Base-by-base conservation (phyloP, 805 yeast genomes). In the Metschnikowia sp. region DNA sequence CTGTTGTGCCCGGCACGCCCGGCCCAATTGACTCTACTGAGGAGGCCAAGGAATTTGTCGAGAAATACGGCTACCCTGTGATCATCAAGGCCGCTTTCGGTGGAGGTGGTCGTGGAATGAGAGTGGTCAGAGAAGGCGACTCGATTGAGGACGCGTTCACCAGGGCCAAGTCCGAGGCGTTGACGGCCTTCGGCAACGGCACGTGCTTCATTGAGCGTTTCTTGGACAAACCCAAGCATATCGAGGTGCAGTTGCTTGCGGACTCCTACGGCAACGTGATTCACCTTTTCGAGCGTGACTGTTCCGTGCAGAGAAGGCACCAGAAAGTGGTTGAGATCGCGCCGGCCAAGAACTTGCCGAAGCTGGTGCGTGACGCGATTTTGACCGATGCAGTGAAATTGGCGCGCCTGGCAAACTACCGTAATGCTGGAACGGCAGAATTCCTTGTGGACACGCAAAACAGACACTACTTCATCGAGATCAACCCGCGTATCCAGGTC, bases 61-160 rank as follows among this genome's bases (percentile, higher is more conserved):
- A 72, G 39, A 63, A 89, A 70, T 79, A 92, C 68, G 99, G 99
- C 31, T 91, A 68, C 72, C 99, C 99, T 8, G 98, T 94, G 41
- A 92, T 92, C 70, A 90, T 92, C 72, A 92, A 92, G 73, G 99
- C 99, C 40, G 99, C 99, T 34, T 94, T 87, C 64, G 99, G 99
- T 68, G 99, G 99, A 74, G 99, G 99, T 78, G 99, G 99, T 65
- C 84, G 98, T 74, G 99, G 99, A 80, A 94, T 92, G 98, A 84
- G 99, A 75, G 99, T 92, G 43, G 99, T 92, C 39, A 79, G 95
- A 63, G 97, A 92, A 70, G 97, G 97, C 60, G 99, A 94, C 59
- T 88, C 84, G 67, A 81, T 92, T 50, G 84, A 66, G 39, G 97
- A 92, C 66, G 97, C 98, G 33, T 92, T 94, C 75, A 72, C 77